Evolutionary conservation across 805 yeast species (phyloP), one percentile per base, ranked within the genome.

Genomic region (Ogataea corticis): DNA sequence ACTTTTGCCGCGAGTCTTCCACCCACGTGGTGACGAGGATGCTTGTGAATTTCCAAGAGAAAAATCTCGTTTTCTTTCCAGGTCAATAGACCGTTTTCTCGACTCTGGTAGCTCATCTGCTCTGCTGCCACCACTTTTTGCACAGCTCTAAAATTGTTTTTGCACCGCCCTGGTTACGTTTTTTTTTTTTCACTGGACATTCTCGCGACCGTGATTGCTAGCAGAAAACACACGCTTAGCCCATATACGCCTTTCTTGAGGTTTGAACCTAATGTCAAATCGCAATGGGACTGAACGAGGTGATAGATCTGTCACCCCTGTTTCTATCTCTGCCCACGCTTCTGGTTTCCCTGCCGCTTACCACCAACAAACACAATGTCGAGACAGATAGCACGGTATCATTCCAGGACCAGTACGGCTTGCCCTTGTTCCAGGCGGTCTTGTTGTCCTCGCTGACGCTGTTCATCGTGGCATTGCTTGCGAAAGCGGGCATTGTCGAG

Each of bases 271-370:
- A n/a, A n/a, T n/a, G n/a, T n/a, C n/a, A n/a, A n/a, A n/a, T n/a
- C 25, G 40, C 28, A 27, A 38, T 38, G 41, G 41, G 41, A 29
- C n/a, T 38, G 19, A 29, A 19, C 33, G 41, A 38, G 41, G 41
- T 59, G 18, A 46, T 62, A 7, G 67, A 63, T 29, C 47, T 59
- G 15, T 58, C 69, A 0, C 72, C 72, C 5, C 41, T 65, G 25
- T 63, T 63, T 33, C 41, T 68, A 35, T 56, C 70, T 1, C 44
- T 68, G 9, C 71, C 72, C 12, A 62, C 68, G 0, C 48, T 68
- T 13, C 47, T 62, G 33, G 57, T 63, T 12, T 66, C 71, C 2
- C 51, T 62, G 34, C 57, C 59, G 3, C 46, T 65, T 12, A 54
- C 63, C 7, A 45, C 51, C 35, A 41, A 29, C 35, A 16, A 25